Evolutionary conservation across 2,329 filamentous ascomycete genomes (phyloP).

Genomic region (Periconia digitata): DNA sequence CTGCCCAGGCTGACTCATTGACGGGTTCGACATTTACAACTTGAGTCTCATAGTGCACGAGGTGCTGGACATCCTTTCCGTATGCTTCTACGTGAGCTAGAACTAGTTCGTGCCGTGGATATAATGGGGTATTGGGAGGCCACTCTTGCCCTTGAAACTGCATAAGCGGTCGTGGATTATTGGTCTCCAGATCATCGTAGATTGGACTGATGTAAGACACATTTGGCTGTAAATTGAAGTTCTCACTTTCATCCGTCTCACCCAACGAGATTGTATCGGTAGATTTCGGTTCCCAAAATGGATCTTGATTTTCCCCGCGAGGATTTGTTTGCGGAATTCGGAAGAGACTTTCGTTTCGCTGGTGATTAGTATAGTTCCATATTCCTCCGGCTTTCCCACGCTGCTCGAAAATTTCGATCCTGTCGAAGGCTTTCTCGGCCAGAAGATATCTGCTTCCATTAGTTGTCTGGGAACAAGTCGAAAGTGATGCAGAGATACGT

Average conservation of each 20-base stretch:
- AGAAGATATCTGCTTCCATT: conserved; percentile 61
- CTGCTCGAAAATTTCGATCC: conserved; percentile 81
- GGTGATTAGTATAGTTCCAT: conserved; percentile 73
- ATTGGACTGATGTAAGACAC: conserved; percentile 77
- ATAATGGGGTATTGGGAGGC: conserved; percentile 65
- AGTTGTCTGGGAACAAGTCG: too few relatives aligned
- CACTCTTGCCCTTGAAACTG: conserved; percentile 72
- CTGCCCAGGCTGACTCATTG: conserved; percentile 56
- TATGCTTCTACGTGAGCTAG: conserved; percentile 74
- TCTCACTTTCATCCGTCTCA: conserved; percentile 1
- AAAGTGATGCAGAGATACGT: conserved; percentile 9
- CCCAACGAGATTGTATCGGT: background rate
- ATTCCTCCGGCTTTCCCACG: conserved; percentile 75
- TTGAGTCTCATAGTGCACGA: conserved; percentile 71
- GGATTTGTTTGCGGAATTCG: conserved; percentile 69
- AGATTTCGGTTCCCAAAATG: conserved; percentile 49
- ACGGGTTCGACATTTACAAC: conserved; percentile 60
- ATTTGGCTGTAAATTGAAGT: conserved; percentile 9
- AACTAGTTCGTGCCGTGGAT: conserved; percentile 72
- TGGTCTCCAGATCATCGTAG: conserved; percentile 81
- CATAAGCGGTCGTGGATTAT: conserved; percentile 84
- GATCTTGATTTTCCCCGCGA: conserved; percentile 62
- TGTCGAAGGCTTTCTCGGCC: conserved; percentile 69
- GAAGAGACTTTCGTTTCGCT: conserved; percentile 49
- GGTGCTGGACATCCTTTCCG: conserved; percentile 64